Base-by-base conservation (phyloP, 192 early-diverging fungal species). In the Coemansia sp. region DNA sequence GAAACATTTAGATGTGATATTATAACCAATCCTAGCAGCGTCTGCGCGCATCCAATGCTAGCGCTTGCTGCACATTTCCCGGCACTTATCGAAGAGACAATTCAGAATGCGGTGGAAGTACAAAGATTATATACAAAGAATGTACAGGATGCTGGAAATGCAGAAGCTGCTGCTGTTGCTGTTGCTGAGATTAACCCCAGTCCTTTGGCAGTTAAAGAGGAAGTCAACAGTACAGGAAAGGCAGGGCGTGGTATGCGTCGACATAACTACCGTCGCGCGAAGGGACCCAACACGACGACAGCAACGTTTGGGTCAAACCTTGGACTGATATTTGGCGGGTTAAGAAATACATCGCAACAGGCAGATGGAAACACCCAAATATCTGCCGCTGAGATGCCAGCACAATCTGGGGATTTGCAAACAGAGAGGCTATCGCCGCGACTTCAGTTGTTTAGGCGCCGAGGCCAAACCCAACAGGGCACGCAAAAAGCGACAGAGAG, bases 321-420 rank as follows among this genome's bases (percentile, higher is more conserved):
- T 4, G 78, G 78, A 5, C 57, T 80, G 23, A 69, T 75, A 70
- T 75, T 80, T 80, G 73, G 61, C 52, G 56, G 39, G 1, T 46
- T 39, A 39, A 55, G n/a, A n/a, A 54, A 25, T 27, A 27, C 53
- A 7, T 54, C 53, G 36, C 23, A 39, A 36, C 31, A 31, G 55
- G 9, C 27, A 17, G 29, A n/a, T 29, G 31, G 31, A 27, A n/a
- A 17, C 39, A 17, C 3, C 1, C 39, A 14, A 46, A 9, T 14
- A 7, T 46, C 11, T 46, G 39, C 39, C 39, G 5, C 17, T 17
- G 39, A 46, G 3, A 17, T 14, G 39, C 9, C 39, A 46, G 11
- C 39, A 14, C 39, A 46, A 14, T 46, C 39, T 46, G 14, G 2
- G 17, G 30, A 53, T 19, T n/a, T 7, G 42, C 52, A 22, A 39